Base-by-base conservation (phyloP, 495 filamentous ascomycete genomes). In the Choiromyces venosus region DNA sequence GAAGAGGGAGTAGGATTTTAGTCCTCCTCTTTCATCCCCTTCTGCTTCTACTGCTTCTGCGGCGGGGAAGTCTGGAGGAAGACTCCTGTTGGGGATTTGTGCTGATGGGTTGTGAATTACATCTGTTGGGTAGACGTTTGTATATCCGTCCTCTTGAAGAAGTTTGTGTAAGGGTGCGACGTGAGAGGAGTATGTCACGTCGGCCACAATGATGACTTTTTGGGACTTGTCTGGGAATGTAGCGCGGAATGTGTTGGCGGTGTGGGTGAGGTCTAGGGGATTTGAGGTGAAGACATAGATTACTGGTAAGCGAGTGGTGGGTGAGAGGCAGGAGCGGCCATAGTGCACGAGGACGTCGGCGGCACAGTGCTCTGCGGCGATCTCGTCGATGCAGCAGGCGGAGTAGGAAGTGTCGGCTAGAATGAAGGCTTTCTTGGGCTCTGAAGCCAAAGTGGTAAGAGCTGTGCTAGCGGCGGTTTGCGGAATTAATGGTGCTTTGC, bases 351-450 rank as follows among this genome's bases (percentile, higher is more conserved):
- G 91, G 6, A 91, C 93, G 69, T 98, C 91, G 8, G 95, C 94
- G 79, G 92, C 86, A 38, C 92, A 91, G 82, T 99, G 96, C 79
- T 98, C 94, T 21, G 96, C 95, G 2, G 95, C 96, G 65, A 98
- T 91, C 82, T 99, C 95, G 75, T 99, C 95, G 67, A 97, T 93
- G 81, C 95, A 99, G 84, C 95, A 99, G 6, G 94, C 88, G 65
- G 95, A 94, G 83, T 98, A 99, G 2, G 94, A 97, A 12, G 95
- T 98, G 82, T 99, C 95, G 40, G 91, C 95, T 52, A 99, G 86
- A 74, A 99, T 96, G 77, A 90, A 95, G 37, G 97, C 85, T 74
- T 86, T 88, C 56, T 86, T 85, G 16, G 79, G 78, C 25, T 82
- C 74, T 0, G 77, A 65, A 21, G 71, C 38, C 10, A 40, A n/a